These are phyloP conservation scores for Euryodendron excelsum DNA, from an alignment of 148 eudicot genomes.

Conservation along the genomic window DNA sequence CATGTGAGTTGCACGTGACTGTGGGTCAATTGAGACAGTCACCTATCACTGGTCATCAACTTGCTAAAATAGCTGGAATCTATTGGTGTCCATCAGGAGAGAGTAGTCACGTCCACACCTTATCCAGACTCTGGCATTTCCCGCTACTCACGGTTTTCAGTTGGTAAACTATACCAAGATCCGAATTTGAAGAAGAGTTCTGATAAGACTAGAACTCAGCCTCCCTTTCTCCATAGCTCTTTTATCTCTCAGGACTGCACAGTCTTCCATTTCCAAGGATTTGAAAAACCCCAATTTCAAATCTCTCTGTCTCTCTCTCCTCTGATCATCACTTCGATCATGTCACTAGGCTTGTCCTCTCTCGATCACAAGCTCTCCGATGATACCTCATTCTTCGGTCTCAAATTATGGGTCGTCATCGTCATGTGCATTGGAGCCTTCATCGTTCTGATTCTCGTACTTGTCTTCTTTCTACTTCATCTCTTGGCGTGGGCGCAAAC, in stretches of 20 bases:
- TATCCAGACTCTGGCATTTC: conserved; percentile 1
- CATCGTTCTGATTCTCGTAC: neutral
- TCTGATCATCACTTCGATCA: neutral
- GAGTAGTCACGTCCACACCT: neutral
- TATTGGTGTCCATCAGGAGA: neutral
- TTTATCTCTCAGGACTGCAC: neutral
- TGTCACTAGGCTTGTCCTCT: neutral
- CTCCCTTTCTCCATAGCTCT: neutral
- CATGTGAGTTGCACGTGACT: neutral
- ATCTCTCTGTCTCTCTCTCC: neutral
- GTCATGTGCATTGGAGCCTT: conserved; percentile 1
- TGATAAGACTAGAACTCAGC: neutral
- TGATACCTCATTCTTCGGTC: conserved; percentile 25
- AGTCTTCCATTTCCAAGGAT: neutral
- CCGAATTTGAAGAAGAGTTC: neutral
- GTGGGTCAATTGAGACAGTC: no score
- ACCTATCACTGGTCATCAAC: no score
- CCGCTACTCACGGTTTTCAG: conserved; percentile 13
- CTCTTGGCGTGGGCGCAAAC: neutral
- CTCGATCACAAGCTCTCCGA: conserved; percentile 17
- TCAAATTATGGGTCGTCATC: conserved; percentile 31
- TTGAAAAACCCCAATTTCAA: neutral
- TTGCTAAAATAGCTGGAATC: no score
- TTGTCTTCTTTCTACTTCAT: conserved; percentile 2
- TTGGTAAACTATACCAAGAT: neutral